Percentiles rank a stretch among this genome's conserved stretches.
Evolutionary conservation across 495 filamentous ascomycete species (phyloP).

Genomic region (Xylaria curta): DNA sequence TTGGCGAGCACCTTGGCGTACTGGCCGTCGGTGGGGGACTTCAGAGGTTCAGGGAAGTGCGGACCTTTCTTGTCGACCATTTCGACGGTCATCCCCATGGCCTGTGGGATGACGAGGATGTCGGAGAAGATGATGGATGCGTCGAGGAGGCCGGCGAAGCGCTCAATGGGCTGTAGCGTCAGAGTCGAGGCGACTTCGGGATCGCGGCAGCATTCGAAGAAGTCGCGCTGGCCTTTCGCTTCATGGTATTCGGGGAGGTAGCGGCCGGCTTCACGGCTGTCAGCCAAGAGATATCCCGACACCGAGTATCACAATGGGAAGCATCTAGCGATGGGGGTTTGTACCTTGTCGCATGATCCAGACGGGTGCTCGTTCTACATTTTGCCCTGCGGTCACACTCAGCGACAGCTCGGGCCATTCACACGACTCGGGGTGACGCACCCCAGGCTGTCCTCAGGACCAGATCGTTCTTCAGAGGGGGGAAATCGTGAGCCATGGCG

Average conservation of each 20-base stretch:
- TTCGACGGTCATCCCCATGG: constrained; percentile 94
- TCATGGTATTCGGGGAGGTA: constrained; percentile 98
- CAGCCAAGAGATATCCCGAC: constrained; percentile 2
- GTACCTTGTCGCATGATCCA: constrained; percentile 99
- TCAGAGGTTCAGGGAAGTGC: constrained; percentile 85
- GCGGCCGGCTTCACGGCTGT: constrained; percentile 72
- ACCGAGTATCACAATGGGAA: not conserved
- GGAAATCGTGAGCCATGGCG: constrained; percentile 69
- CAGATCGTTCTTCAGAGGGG: constrained; percentile 86
- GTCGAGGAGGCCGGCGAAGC: constrained; percentile 87
- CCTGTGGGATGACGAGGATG: constrained; percentile 96
- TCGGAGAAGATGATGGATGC: constrained; percentile 99
- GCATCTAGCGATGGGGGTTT: not conserved
- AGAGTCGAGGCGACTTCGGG: constrained; percentile 91
- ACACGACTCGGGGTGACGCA: constrained; percentile 47
- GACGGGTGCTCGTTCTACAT: constrained; percentile 88
- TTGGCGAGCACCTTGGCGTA: constrained; percentile 77
- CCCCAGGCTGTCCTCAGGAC: constrained; percentile 87
- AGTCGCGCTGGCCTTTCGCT: constrained; percentile 86
- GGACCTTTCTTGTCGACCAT: constrained; percentile 97
- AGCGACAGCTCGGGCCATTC: constrained; percentile 36
- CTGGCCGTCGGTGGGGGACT: constrained; percentile 77
- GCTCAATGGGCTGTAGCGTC: constrained; percentile 92
- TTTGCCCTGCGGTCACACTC: constrained; percentile 66
- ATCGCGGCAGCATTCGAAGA: constrained; percentile 94